phyloP scores from a whole-genome alignment of 2,329 filamentous ascomycete genomes.

The Fusarium miscanthi region DNA sequence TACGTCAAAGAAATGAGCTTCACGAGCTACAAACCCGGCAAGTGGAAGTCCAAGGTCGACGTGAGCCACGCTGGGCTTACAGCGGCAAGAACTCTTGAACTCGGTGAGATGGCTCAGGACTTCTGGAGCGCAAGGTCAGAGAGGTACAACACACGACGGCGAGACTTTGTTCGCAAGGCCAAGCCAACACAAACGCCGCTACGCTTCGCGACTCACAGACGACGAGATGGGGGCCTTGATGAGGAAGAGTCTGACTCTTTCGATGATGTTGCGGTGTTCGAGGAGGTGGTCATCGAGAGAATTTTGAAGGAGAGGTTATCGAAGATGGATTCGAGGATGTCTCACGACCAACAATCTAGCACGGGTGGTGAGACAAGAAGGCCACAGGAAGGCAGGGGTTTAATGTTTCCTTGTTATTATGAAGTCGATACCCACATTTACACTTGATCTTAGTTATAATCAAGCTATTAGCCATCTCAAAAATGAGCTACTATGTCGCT shows the following conservation, averaged over 20 bases:
- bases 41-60: constrained; percentile 9
- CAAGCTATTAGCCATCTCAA: neutral
- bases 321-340: neutral
- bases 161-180: constrained; percentile 14
- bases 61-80: neutral
- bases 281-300: neutral
- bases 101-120: constrained; percentile 24
- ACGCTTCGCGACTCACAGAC: constrained; percentile 13
- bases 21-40: neutral
- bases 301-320: neutral
- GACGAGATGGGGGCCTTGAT: neutral
- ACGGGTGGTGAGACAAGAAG: neutral
- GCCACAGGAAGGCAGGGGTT: neutral
- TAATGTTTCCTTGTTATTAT: constrained; percentile 22
- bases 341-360: neutral
- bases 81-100: neutral
- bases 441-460: neutral
- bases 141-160: constrained; percentile 1
- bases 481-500: neutral
- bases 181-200: constrained; percentile 2
- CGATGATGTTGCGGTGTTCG: constrained; percentile 1
- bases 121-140: constrained; percentile 25
- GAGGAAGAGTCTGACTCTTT: constrained; percentile 22
- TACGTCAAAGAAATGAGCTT: neutral
- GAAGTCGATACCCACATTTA: constrained; percentile 16